Base-by-base conservation (phyloP, 2,329 filamentous ascomycete genomes). In the Aspergillus thermomutatus region DNA sequence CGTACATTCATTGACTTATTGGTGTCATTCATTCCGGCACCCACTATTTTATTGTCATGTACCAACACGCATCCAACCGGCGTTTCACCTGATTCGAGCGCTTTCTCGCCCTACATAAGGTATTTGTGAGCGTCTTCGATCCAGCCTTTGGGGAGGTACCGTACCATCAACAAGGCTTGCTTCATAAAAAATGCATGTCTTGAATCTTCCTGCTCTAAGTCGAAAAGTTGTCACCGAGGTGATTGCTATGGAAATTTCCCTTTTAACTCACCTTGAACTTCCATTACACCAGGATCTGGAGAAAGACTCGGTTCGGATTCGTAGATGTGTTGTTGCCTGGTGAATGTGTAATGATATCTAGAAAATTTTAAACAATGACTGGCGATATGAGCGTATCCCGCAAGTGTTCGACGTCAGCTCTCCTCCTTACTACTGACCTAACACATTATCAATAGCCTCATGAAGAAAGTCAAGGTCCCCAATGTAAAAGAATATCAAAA, bases 11-110 rank as follows among this genome's bases (percentile, higher is more conserved):
- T 86, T 26, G 90, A 94, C 64, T 90, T 83, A 68, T 97, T 99
- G 53, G 94, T 99, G 61, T 95, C 94, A 68, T 99, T 99, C 90
- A 97, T 97, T 60, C 94, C 94, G 61, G 83, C 84, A 45, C 91
- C 92, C 63, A 99, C 92, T 61, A 97, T 83, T 64, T 85, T 81
- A 62, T 86, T 87, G 27, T 90, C 77, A 70, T 92, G 84, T 23
- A 97, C 92, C 53, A 99, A 87, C 31, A 99, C 92, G 74, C 94
- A 99, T 50, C 94, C 95, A 21, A 99, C 94, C 1, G 94, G 94
- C 1, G 95, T 97, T 78, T 99, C 94, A 66, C 96, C 92, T 60
- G 85, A 90, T 64, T 80, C 79, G 50, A 99, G 84, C 23, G 95
- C 94, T 63, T 91, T 84, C 68, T 93, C 88, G 57, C 92, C 94